A percentile compares a stretch with the other conserved stretches of the same genome.
Conservation (phyloP, 106 monocot genomes). For the Ottelia alismoides region DNA sequence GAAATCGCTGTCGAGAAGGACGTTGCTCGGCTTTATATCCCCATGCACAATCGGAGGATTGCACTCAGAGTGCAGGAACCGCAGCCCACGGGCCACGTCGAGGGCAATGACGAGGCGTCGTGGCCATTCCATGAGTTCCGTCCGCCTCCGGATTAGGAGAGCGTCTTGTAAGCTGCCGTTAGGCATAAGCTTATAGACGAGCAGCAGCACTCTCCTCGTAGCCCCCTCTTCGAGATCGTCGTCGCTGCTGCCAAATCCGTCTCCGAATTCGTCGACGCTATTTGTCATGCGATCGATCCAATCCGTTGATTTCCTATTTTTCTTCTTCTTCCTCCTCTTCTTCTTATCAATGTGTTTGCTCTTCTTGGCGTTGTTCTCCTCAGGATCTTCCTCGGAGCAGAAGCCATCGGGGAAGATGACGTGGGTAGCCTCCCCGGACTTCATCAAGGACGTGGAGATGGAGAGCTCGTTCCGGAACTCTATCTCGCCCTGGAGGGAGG, state of each 20-base stretch:
- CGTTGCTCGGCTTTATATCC: too few species aligned
- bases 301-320: background rate
- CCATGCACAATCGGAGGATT: constrained; percentile 55
- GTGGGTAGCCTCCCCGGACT: constrained; percentile 1
- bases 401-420: constrained; percentile 39
- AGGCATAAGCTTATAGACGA: constrained; percentile 66
- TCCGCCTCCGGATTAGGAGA: constrained; percentile 34
- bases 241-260: constrained; percentile 2
- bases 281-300: background rate
- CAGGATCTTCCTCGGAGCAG: constrained; percentile 14
- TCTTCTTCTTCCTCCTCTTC: too few species aligned
- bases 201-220: constrained; percentile 18
- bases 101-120: too few species aligned
- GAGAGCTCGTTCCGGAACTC: constrained; percentile 75
- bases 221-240: constrained; percentile 1
- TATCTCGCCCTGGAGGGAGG: constrained; percentile 66
- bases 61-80: constrained; percentile 40
- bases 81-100: constrained; percentile 38
- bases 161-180: too few species aligned
- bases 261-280: background rate
- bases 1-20: constrained; percentile 22
- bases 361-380: too few species aligned
- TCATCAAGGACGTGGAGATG: constrained; percentile 23
- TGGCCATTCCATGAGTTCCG: constrained; percentile 50
- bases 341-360: too few species aligned